phyloP scores from a whole-genome alignment of 2,329 filamentous ascomycete genomes.

The Arachnomyces sp. region DNA sequence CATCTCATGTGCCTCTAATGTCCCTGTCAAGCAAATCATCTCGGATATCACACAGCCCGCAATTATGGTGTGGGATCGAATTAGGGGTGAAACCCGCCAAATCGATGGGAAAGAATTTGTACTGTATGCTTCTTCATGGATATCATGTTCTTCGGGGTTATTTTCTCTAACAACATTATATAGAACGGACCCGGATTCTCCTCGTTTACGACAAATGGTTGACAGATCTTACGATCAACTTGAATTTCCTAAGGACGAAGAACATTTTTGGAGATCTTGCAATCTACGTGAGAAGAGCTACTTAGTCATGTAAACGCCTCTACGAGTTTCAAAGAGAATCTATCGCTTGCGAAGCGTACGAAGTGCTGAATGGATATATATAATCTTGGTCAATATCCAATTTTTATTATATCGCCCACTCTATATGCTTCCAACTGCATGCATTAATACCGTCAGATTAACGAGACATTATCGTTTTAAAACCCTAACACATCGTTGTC shows the following conservation, averaged over 20 bases:
- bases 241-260: conserved; percentile 4
- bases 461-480: too few relatives aligned
- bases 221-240: conserved; percentile 4
- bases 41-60: conserved; percentile 31
- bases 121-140: too few relatives aligned
- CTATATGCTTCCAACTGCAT: too few relatives aligned
- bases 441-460: too few relatives aligned
- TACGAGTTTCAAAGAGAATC: too few relatives aligned
- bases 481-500: too few relatives aligned
- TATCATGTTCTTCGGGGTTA: not conserved
- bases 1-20: conserved; percentile 25
- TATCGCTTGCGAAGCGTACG: too few relatives aligned
- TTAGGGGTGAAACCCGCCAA: conserved; percentile 1
- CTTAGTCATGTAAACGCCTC: too few relatives aligned
- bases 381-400: too few relatives aligned
- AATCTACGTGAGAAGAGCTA: conserved; percentile 6
- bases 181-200: conserved; percentile 6
- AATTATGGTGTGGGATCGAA: conserved; percentile 22
- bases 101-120: not conserved
- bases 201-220: conserved; percentile 5
- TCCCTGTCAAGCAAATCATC: conserved; percentile 31
- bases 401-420: too few relatives aligned
- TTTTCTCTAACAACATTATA: not conserved
- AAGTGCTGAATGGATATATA: too few relatives aligned
- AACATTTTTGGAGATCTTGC: conserved; percentile 4